A percentile compares a stretch with the other conserved stretches of the same genome.
phyloP scores from a whole-genome alignment of 1,139 yeast species.

The Diutina scorzettiae region DNA sequence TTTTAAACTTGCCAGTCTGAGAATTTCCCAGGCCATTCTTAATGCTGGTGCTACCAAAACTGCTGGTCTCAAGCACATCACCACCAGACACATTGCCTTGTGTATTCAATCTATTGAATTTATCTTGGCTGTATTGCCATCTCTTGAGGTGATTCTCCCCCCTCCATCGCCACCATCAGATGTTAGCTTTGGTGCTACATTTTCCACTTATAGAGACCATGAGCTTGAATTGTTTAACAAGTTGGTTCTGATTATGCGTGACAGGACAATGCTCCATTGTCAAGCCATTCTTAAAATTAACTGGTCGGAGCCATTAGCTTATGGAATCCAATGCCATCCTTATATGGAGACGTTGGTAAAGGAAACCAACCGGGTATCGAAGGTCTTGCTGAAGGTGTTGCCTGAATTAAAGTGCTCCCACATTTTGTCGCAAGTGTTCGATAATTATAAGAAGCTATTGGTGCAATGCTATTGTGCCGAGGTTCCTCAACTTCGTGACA shows the following conservation, averaged over 20 bases:
- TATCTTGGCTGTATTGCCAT: slow-evolving; percentile 18
- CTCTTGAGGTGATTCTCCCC: slow-evolving; percentile 13
- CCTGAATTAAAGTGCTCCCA: slow-evolving; percentile 38
- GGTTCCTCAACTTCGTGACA: slow-evolving; percentile 40
- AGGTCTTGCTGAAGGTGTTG: slow-evolving; percentile 47
- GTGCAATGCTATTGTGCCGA: slow-evolving; percentile 42
- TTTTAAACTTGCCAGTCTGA: slow-evolving; percentile 41
- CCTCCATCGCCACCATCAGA: slow-evolving; percentile 13
- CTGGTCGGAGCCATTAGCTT: slow-evolving; percentile 34
- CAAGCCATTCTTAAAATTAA: slow-evolving; percentile 32
- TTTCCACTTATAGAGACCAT: slow-evolving; percentile 40
- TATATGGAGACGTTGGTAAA: slow-evolving; percentile 61
- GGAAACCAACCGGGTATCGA: slow-evolving; percentile 52
- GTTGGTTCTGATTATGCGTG: slow-evolving; percentile 59
- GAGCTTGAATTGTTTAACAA: slow-evolving; percentile 56
- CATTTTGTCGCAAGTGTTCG: slow-evolving; percentile 46
- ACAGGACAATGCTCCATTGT: slow-evolving; percentile 43
- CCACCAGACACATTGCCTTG: slow-evolving; percentile 62
- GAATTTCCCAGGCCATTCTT: slow-evolving; percentile 50
- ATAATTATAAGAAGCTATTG: slow-evolving; percentile 44
- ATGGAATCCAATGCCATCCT: slow-evolving; percentile 37
- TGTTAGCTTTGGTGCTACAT: slow-evolving; percentile 21
- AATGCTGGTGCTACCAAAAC: slow-evolving; percentile 73
- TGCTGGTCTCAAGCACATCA: slow-evolving; percentile 64
- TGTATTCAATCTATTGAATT: slow-evolving; percentile 48